phyloP scores from a whole-genome alignment of 331 rosid genomes.

The Cydonia oblonga region DNA sequence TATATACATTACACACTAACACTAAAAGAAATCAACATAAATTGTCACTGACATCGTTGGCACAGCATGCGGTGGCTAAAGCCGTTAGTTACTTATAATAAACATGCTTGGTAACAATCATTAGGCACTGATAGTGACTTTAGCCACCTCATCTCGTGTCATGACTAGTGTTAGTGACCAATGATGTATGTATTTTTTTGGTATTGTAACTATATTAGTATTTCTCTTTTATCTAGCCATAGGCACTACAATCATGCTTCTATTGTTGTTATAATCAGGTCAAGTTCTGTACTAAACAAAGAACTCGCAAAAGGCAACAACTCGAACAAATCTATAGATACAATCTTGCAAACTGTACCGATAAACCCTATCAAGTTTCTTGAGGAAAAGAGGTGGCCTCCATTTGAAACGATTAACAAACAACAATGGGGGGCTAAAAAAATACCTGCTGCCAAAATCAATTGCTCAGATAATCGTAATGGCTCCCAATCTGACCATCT shows the following conservation, averaged over 20 bases:
- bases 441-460: neutral
- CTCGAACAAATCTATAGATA: constrained; percentile 7
- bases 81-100: neutral
- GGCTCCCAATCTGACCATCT: neutral
- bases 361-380: constrained; percentile 50
- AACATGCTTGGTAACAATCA: neutral
- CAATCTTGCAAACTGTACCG: constrained; percentile 8
- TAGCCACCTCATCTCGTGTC: neutral
- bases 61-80: neutral
- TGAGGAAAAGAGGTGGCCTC: constrained; percentile 66
- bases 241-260: neutral
- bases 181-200: neutral
- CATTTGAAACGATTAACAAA: constrained; percentile 13
- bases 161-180: too few relatives aligned
- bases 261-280: neutral
- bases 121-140: neutral
- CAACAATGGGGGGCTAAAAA: neutral
- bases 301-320: constrained; percentile 15
- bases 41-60: neutral
- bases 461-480: neutral
- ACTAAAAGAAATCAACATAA: neutral
- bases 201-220: neutral
- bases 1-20: neutral
- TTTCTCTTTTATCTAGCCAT: neutral
- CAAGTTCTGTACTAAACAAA: neutral